A percentile compares a stretch with the other conserved stretches of the same genome.
phyloP scores from a whole-genome alignment of 2,329 filamentous ascomycete genomes.

The Aspergillus sp. region DNA sequence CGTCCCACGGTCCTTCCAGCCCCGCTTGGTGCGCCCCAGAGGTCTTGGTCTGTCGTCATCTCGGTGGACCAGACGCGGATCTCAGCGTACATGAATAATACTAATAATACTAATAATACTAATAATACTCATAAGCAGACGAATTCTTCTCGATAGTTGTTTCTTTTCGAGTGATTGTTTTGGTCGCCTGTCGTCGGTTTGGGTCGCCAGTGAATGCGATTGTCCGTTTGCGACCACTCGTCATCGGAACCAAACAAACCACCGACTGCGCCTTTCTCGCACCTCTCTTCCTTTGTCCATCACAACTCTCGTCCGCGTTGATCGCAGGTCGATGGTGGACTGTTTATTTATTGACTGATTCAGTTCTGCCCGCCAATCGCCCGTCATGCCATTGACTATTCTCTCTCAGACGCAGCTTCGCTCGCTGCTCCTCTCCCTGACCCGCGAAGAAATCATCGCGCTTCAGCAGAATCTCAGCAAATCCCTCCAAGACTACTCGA shows the following conservation, averaged over 20 bases:
- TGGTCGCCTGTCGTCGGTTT: not conserved
- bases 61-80: not conserved
- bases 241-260: not conserved
- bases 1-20: not conserved
- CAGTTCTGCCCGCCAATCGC: not conserved
- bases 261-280: not conserved
- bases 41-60: not conserved
- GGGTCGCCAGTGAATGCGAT: not conserved
- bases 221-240: not conserved
- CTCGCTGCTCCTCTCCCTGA: conserved; percentile 54
- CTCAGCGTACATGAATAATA: too few species aligned
- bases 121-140: too few species aligned
- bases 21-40: not conserved
- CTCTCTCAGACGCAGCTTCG: conserved; percentile 57
- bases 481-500: conserved; percentile 64
- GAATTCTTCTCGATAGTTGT: too few species aligned
- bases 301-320: too few species aligned
- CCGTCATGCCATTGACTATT: conserved; percentile 58
- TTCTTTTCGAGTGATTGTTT: not conserved
- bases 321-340: too few species aligned
- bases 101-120: too few species aligned
- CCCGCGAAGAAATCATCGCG: conserved; percentile 55
- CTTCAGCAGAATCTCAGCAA: conserved; percentile 59
- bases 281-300: not conserved
- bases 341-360: not conserved